phyloP scores from a whole-genome alignment of 2,329 filamentous ascomycete genomes.

The Pyrenochaeta sp. region DNA sequence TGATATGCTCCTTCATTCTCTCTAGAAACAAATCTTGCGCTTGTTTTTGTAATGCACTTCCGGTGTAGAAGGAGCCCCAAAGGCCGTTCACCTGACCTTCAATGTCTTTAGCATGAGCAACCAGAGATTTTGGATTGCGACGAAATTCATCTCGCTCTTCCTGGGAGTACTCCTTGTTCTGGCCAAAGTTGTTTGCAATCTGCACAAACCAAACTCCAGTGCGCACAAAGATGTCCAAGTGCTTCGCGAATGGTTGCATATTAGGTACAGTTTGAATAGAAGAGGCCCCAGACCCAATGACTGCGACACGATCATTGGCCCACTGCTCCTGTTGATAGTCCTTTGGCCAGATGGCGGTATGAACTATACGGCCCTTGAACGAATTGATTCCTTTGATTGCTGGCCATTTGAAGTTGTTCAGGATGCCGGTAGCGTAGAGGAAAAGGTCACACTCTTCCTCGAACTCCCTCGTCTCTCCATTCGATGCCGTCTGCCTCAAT shows the following conservation, averaged over 20 bases:
- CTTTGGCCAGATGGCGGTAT: constrained; percentile 57
- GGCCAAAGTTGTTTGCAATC: constrained; percentile 56
- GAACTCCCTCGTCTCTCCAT: constrained; percentile 47
- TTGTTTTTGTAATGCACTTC: constrained; percentile 50
- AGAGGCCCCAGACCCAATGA: constrained; percentile 55
- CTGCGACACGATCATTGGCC: constrained; percentile 51
- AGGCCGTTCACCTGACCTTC: constrained; percentile 57
- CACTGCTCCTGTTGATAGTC: constrained; percentile 55
- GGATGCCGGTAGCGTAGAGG: constrained; percentile 53
- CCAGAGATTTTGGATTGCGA: constrained; percentile 50
- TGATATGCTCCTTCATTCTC: constrained; percentile 60
- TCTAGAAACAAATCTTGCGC: constrained; percentile 49
- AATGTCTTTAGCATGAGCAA: constrained; percentile 56
- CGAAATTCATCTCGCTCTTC: constrained; percentile 54
- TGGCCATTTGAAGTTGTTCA: constrained; percentile 50
- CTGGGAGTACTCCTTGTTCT: constrained; percentile 54
- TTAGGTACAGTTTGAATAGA: constrained; percentile 56
- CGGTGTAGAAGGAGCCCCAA: constrained; percentile 57
- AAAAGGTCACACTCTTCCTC: constrained; percentile 55
- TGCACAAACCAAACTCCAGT: constrained; percentile 56
- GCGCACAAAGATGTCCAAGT: constrained; percentile 57
- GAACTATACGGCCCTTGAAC: constrained; percentile 54
- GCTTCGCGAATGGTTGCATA: constrained; percentile 57
- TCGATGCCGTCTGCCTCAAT: constrained; percentile 50
- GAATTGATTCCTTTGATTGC: constrained; percentile 52